Base-by-base conservation (phyloP, 2,329 filamentous ascomycete genomes). In the Clarireedia monteithiana region DNA sequence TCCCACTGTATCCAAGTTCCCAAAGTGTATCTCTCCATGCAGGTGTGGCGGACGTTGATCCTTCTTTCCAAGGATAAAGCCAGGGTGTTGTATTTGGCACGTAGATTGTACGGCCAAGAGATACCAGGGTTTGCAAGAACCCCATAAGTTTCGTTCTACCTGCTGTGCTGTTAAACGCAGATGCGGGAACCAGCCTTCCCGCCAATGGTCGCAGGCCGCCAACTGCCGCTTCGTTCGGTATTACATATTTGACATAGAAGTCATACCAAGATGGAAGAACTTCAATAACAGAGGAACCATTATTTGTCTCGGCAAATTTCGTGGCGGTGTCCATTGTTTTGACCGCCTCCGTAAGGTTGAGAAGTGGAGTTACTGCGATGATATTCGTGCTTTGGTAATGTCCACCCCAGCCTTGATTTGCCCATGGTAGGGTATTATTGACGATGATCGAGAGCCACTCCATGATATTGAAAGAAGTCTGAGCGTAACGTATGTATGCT, bases 371-470 rank as follows among this genome's bases (percentile, higher is more conserved):
- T 6, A 62, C 57, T 14, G 50, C 51, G 50, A 62, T 58, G 36
- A 62, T 26, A 50, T 52, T 50, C 36, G 40, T 56, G 12, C 38
- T 44, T 27, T 50, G 40, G 17, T 52, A 55, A 51, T 61, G 59
- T 6, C 60, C 59, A 26, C 60, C 60, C 60, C 59, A 62, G n/a
- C 59, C 60, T 44, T 58, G 47, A n/a, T 55, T 48, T 3, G 55
- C 60, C 60, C 60, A 62, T 14, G 42, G 47, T n/a, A 60, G n/a
- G 17, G 55, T 51, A 49, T 61, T 56, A 6, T 61, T 48, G 20
- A 61, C 53, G 0, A 61, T 12, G 23, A 62, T 48, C 30, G 49
- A 48, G 1, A 59, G 23, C 59, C 59, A 62, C 26, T 45, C 30
- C 5, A 45, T 20, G 7, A 59, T 6, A 39, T 56, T 62, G 1